phyloP scores from a whole-genome alignment of 2,329 filamentous ascomycete genomes.

The Calonectria crousiana region DNA sequence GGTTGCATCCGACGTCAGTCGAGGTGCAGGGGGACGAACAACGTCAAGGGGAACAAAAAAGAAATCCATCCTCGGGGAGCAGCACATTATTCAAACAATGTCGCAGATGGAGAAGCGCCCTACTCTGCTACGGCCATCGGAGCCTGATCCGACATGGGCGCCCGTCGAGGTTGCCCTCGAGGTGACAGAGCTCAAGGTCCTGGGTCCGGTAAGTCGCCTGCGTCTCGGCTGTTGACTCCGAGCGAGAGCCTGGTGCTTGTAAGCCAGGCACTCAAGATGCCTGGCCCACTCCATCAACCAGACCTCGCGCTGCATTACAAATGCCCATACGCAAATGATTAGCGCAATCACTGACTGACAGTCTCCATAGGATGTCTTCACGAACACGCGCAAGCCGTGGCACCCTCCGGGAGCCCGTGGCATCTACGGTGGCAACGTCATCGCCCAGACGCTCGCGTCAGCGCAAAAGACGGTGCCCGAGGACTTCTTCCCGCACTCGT shows the following conservation, averaged over 20 bases:
- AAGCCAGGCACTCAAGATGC: neutral
- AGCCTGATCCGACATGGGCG: conserved; percentile 77
- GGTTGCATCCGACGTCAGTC: neutral
- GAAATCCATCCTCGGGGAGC: neutral
- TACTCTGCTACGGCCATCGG: conserved; percentile 75
- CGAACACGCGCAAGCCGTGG: conserved; percentile 92
- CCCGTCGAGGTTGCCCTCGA: conserved; percentile 92
- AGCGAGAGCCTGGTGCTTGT: neutral
- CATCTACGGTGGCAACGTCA: conserved; percentile 93
- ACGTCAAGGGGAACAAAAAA: neutral
- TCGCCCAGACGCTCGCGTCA: conserved; percentile 90
- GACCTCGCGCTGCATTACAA: neutral
- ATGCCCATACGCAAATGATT: neutral
- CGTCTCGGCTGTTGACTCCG: neutral
- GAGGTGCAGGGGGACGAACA: neutral
- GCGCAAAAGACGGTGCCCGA: conserved; percentile 87
- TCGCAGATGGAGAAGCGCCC: conserved; percentile 46
- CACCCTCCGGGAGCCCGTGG: conserved; percentile 92
- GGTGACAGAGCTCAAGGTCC: conserved; percentile 81
- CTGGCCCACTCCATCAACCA: neutral
- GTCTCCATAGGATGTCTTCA: conserved; percentile 83
- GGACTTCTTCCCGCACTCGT: conserved; percentile 89
- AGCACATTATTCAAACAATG: conserved; percentile 19
- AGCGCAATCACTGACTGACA: neutral
- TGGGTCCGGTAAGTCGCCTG: conserved; percentile 74